Conservation (phyloP, 2,329 filamentous ascomycete genomes). For the Aspergillus candidus region DNA sequence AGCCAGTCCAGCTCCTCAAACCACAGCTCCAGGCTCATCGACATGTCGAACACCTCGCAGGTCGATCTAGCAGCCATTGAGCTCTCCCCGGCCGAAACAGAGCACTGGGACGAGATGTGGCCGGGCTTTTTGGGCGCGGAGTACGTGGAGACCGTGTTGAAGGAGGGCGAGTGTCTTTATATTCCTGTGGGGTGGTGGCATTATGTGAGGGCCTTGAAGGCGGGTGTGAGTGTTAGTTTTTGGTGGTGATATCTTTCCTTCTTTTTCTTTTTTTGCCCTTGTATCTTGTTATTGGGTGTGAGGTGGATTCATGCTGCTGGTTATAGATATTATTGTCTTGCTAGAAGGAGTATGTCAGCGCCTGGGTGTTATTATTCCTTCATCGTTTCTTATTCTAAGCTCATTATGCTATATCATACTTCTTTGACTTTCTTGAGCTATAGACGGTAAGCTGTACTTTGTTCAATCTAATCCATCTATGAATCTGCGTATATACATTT, state of each 20-base stretch:
- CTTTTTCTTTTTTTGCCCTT: not conserved
- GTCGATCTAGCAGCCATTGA: slow-evolving; percentile 70
- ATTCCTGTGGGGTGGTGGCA: slow-evolving; percentile 98
- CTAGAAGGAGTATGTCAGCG: too few species aligned
- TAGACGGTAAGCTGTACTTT: too few species aligned
- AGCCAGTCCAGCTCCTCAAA: too few species aligned
- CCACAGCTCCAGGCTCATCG: slow-evolving; percentile 43
- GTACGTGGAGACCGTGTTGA: slow-evolving; percentile 70
- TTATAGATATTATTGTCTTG: not conserved
- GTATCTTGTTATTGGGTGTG: too few species aligned
- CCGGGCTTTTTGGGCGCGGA: slow-evolving; percentile 54
- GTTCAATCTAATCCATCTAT: too few species aligned
- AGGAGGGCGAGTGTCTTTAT: slow-evolving; percentile 77
- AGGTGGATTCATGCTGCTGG: not conserved
- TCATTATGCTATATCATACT: too few species aligned
- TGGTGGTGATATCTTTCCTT: slow-evolving; percentile 67
- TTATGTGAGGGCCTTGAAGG: slow-evolving; percentile 77
- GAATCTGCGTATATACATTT: too few species aligned
- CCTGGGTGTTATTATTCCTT: too few species aligned
- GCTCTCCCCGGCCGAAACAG: slow-evolving; percentile 41
- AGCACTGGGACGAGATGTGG: slow-evolving; percentile 43
- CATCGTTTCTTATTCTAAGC: too few species aligned
- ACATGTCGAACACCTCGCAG: slow-evolving; percentile 86
- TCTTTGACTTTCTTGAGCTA: too few species aligned
- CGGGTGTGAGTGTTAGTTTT: slow-evolving; percentile 92